phyloP scores from a whole-genome alignment of 192 early-diverging fungal genomes.

The Gamsiella multidivaricata region DNA sequence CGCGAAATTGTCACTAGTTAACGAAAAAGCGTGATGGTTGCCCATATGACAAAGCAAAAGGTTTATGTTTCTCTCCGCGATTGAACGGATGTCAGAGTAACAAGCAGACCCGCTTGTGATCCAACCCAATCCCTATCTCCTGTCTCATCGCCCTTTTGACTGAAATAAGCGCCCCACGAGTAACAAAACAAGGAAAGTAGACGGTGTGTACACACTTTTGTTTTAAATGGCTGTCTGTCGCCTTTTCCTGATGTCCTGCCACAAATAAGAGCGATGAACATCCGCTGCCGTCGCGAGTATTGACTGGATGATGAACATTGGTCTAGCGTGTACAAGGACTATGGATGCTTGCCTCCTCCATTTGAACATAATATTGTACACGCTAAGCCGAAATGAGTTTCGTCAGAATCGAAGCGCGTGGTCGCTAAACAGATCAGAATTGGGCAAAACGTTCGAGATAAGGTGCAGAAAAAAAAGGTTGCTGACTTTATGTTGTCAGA shows the following conservation, averaged over 20 bases:
- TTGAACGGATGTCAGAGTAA: no score
- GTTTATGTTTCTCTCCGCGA: no score
- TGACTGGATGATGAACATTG: constrained; percentile 13
- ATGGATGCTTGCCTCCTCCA: neutral
- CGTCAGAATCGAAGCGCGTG: constrained; percentile 12
- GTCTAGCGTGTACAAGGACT: neutral
- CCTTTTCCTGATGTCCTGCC: neutral
- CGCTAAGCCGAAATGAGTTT: no score
- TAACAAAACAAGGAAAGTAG: neutral
- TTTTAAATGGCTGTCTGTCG: neutral
- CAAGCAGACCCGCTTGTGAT: no score
- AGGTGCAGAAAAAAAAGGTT: neutral
- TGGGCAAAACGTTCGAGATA: constrained; percentile 10
- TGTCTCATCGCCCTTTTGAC: no score
- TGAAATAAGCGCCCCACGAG: neutral
- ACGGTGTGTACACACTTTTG: neutral
- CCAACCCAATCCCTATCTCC: no score
- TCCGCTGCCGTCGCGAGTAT: neutral
- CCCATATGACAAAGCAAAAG: no score
- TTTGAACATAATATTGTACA: neutral
- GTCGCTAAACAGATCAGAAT: constrained; percentile 11
- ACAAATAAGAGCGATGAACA: neutral
- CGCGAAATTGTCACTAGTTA: no score
- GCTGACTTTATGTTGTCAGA: neutral
- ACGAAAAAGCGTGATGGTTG: no score